phyloP scores from a whole-genome alignment of 176 grass and related monocot species.

The Stipa capillata region DNA sequence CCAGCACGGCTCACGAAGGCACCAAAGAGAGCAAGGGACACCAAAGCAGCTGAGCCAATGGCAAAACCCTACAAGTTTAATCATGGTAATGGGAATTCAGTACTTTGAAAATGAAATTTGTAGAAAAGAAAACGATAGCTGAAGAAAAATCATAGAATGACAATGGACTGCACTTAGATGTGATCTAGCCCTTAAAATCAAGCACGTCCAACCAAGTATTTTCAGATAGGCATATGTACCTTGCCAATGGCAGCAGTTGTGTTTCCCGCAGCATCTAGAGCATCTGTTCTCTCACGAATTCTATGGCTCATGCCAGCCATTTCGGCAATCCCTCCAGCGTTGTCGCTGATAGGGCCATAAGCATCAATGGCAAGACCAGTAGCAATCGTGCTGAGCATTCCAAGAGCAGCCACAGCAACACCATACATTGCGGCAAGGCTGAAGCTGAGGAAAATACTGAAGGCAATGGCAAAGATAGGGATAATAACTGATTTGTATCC shows the following conservation, averaged over 20 bases:
- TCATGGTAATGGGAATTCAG: not conserved
- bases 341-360: constrained; percentile 91
- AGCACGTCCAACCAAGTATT: not conserved
- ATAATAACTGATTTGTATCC: constrained; percentile 93
- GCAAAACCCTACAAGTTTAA: constrained; percentile 65
- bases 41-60: constrained; percentile 85
- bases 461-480: constrained; percentile 85
- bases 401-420: constrained; percentile 92
- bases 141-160: not conserved
- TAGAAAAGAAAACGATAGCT: not conserved
- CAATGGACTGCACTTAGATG: not conserved
- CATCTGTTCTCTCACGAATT: constrained; percentile 90
- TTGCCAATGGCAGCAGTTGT: constrained; percentile 94
- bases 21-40: constrained; percentile 91
- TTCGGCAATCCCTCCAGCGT: constrained; percentile 94
- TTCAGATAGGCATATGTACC: constrained; percentile 23
- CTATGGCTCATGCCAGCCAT: constrained; percentile 98
- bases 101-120: not conserved
- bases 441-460: constrained; percentile 85
- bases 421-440: constrained; percentile 89
- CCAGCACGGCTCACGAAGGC: constrained; percentile 84
- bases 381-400: constrained; percentile 91
- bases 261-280: constrained; percentile 91
- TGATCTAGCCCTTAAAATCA: not conserved
- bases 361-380: constrained; percentile 95